Evolutionary conservation across 2,329 filamentous ascomycete species (phyloP).

Genomic region (Colletotrichum gloeosporioides): DNA sequence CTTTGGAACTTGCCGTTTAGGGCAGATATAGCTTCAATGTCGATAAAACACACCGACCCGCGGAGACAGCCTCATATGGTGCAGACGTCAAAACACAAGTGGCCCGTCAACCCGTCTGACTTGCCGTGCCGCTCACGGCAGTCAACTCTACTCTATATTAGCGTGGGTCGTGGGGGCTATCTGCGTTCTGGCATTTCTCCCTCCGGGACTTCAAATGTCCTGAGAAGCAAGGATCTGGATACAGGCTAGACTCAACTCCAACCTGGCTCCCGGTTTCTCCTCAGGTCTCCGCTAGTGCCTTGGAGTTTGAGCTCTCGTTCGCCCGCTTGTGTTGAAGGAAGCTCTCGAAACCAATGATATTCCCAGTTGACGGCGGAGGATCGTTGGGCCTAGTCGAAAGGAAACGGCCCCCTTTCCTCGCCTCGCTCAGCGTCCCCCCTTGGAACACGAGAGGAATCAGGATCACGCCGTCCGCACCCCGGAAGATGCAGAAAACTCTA

Average conservation of each 20-base stretch:
- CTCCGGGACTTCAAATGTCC: background rate
- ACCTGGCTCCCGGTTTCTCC: background rate
- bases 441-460: slow-evolving; percentile 10
- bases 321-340: background rate
- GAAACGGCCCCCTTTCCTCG: background rate
- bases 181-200: background rate
- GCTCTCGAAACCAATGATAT: background rate
- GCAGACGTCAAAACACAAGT: background rate
- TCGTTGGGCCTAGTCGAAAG: background rate
- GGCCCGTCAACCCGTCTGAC: background rate
- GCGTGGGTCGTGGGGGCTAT: slow-evolving; percentile 2
- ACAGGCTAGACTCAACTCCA: background rate
- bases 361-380: background rate
- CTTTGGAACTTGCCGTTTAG: background rate
- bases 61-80: background rate
- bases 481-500: slow-evolving; percentile 1
- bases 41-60: background rate
- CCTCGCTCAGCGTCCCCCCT: background rate
- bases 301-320: background rate
- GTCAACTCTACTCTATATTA: background rate
- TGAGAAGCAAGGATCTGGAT: background rate
- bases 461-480: background rate
- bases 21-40: background rate
- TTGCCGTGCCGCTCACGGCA: slow-evolving; percentile 6
- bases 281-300: background rate